Evolutionary conservation across 1,139 yeast species (phyloP), one percentile per base, ranked within the genome.

Genomic region (Suhomyces guaymorum): DNA sequence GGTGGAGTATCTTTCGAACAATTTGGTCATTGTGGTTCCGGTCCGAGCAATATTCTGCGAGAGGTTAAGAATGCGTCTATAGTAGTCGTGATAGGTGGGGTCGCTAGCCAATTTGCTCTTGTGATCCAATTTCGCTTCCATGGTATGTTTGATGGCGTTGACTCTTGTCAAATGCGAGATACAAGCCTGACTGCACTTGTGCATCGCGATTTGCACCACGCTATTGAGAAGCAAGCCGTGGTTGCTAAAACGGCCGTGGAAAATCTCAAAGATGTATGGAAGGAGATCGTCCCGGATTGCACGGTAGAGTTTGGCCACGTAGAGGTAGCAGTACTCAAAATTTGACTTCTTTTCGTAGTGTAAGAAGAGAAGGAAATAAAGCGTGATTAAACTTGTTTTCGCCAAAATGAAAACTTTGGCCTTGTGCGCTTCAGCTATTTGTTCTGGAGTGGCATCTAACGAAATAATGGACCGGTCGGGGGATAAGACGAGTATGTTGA

Each of bases 141-240:
- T 42, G 1, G 40, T 30, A 27, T 40, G 34, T 14, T 42, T 42
- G 32, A 46, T 37, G 33, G 42, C 47, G 24, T 50, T 59, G 7
- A 57, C 51, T 20, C 66, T 41, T 3, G 55, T 48, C 12, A 56
- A 43, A 23, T 51, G 49, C 2, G 63, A 55, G 25, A 60, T 35
- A 17, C 47, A 48, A 4, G 57, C 44, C 39, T 54, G 60, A 34
- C 49, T 55, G 7, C 51, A 35, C 35, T 52, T 57, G 33, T 59
- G 66, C 11, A 61, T 42, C 5, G 52, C 51, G 40, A 54, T 41
- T 24, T 56, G 55, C 13, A 59, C 30, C 4, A 46, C 33, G 0
- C 64, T 65, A 34, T 61, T 62, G 28, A 61, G 38, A 9, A 51
- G 31, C 30, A 63, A 39, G 2, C 57, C 66, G 29, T 49, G 46